Evolutionary conservation across 352 stramenopile species (phyloP), one percentile per base, ranked within the genome.

Genomic region (Globisporangium cylindrosporum): DNA sequence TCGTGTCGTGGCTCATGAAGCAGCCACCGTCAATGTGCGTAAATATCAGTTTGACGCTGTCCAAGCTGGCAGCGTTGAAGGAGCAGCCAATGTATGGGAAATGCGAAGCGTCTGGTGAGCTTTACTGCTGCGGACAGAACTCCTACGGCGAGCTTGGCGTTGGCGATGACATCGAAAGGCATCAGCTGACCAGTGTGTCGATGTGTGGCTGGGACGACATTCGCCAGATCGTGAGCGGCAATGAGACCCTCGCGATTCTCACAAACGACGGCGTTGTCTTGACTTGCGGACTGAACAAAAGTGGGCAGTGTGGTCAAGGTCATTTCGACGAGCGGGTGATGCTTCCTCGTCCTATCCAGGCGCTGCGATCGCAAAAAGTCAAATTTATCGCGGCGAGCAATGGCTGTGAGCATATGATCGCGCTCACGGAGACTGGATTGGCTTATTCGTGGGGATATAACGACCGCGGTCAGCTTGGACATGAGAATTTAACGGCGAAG

Each of bases 381-480:
- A 92, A 91, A 49, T 90, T 84, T 59, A 83, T 95, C 62, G 86
- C 88, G n/a, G 88, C 89, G 2, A 93, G 85, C 72, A 97, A 97
- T 49, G 89, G 89, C 36, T 97, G 89, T 36, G 89, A 97, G 70
- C 89, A 97, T 63, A 86, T 95, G 76, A 93, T 97, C 22, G 88
- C 85, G 0, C 59, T 97, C 24, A 95, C 89, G 0, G 88, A 95
- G 57, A 85, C 77, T 0, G 89, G 89, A 1, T 67, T 93, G 4
- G 84, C 87, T 7, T 95, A 94, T 41, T 96, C 89, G 1, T 96
- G 88, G 86, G 89, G 89, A 2, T 96, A 95, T 73, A 96, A 96
- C 62, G 84, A 96, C 38, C 83, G 88, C 32, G 89, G 89, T 5
- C 89, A 96, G 66, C 79, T 96, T 18, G 89, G 88, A 0, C 89